Base-by-base conservation (phyloP, 1,139 yeast genomes). In the Yamadazyma sp. region DNA sequence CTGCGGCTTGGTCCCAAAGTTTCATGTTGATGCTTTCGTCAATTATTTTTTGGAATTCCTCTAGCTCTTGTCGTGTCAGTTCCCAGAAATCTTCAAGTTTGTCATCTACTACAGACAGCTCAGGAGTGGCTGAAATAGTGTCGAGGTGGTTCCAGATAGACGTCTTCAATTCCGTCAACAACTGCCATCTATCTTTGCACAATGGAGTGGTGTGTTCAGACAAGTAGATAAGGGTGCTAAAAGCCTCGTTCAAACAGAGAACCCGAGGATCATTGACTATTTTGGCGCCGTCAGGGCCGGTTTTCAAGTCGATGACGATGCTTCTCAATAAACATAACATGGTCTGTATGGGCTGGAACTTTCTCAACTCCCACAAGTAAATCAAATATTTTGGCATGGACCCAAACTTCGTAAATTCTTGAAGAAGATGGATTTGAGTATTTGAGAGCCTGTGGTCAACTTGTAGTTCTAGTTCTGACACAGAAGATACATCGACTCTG, bases 261-360 rank as follows among this genome's bases (percentile, higher is more conserved):
- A 9, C 20, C 10, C 26, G n/a, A 34, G 24, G 24, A 28, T 29
- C 9, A 23, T 20, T 8, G 29, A 32, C 6, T 8, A 11, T 16
- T 23, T 34, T 3, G 29, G 29, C 25, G 10, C 18, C 20, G 6
- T 29, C 11, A 21, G 25, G 11, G 13, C 20, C 5, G n/a, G 15
- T n/a, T 17, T 34, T 35, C 22, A 43, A 22, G 6, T 43, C 42
- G 4, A 22, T n/a, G 6, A 43, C 23, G 14, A 43, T 20, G 10
- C 18, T 29, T 16, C 35, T 23, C 14, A 43, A 27, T n/a, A 43
- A 17, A 9, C 39, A 37, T 11, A 37, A 34, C n/a, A 39, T 15
- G 4, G 41, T 39, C 31, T 41, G 45, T 23, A 43, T 37, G 8
- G 47, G 45, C 20, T 43, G 45, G 31, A 39, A 43, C 17, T 43